phyloP scores from a whole-genome alignment of 176 grass and related monocot species.

The Neostapfia colusana region DNA sequence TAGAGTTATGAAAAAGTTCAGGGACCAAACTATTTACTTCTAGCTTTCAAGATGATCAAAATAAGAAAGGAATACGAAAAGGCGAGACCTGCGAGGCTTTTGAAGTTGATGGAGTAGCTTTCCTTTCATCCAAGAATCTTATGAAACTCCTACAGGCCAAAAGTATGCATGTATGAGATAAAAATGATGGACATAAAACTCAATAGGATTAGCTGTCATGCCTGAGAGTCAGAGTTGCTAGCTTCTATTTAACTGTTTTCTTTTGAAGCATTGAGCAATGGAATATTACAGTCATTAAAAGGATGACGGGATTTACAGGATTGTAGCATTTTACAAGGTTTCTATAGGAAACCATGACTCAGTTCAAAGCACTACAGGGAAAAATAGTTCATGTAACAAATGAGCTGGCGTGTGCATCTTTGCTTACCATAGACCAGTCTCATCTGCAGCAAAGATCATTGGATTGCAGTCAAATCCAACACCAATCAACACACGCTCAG shows the following conservation, averaged over 20 bases:
- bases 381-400: slow-evolving; percentile 22
- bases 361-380: slow-evolving; percentile 14
- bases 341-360: background rate
- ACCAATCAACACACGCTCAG: slow-evolving; percentile 80
- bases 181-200: background rate
- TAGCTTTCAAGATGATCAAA: slow-evolving; percentile 3
- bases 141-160: slow-evolving; percentile 68
- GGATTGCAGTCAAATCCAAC: slow-evolving; percentile 99
- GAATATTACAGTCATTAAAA: background rate
- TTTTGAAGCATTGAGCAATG: background rate
- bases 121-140: slow-evolving; percentile 85
- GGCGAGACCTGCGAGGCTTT: slow-evolving; percentile 74
- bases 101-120: slow-evolving; percentile 66
- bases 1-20: background rate
- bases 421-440: slow-evolving; percentile 93
- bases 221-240: background rate
- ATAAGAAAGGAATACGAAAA: background rate
- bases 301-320: background rate
- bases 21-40: background rate
- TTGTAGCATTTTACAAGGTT: background rate
- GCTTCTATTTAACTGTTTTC: slow-evolving; percentile 1
- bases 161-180: slow-evolving; percentile 18
- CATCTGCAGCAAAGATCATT: slow-evolving; percentile 82
- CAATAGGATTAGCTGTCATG: slow-evolving; percentile 2
- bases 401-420: slow-evolving; percentile 10